Evolutionary conservation across 1,139 yeast genomes (phyloP).

Genomic region (Taiozyma onychis): DNA sequence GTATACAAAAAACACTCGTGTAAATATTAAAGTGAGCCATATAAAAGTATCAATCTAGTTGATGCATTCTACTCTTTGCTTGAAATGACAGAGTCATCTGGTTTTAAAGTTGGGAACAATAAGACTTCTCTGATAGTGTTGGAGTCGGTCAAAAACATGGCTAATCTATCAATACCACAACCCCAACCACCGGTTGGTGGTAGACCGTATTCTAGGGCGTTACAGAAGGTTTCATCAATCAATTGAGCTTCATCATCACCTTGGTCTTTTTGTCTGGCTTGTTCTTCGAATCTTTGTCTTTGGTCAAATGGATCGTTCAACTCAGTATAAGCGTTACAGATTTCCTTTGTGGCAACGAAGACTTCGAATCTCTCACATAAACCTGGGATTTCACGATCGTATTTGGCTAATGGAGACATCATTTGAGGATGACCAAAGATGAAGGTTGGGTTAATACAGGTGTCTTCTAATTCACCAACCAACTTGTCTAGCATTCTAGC

Average conservation of each 20-base stretch:
- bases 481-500: conserved; percentile 98
- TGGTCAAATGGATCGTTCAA: conserved; percentile 98
- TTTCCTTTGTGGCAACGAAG: conserved; percentile 97
- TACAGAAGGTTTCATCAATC: conserved; percentile 94
- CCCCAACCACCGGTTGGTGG: conserved; percentile 99
- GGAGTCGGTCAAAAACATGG: conserved; percentile 96
- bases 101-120: conserved; percentile 97
- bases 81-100: conserved; percentile 46
- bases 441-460: conserved; percentile 94
- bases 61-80: conserved; percentile 3
- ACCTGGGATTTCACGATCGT: conserved; percentile 88
- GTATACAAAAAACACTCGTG: background rate
- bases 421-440: conserved; percentile 98
- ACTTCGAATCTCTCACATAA: conserved; percentile 98
- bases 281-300: conserved; percentile 96
- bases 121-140: conserved; percentile 97
- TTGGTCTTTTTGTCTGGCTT: conserved; percentile 96
- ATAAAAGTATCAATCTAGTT: background rate
- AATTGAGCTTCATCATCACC: conserved; percentile 99
- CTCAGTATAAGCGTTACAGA: conserved; percentile 97
- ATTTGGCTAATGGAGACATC: conserved; percentile 99
- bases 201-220: conserved; percentile 95
- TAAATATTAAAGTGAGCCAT: background rate
- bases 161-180: conserved; percentile 96
- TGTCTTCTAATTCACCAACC: conserved; percentile 92